Percentiles rank a stretch among this genome's conserved stretches.
Evolutionary conservation across 139 green algal genomes (phyloP).

Genomic region (Choricystis sp.): DNA sequence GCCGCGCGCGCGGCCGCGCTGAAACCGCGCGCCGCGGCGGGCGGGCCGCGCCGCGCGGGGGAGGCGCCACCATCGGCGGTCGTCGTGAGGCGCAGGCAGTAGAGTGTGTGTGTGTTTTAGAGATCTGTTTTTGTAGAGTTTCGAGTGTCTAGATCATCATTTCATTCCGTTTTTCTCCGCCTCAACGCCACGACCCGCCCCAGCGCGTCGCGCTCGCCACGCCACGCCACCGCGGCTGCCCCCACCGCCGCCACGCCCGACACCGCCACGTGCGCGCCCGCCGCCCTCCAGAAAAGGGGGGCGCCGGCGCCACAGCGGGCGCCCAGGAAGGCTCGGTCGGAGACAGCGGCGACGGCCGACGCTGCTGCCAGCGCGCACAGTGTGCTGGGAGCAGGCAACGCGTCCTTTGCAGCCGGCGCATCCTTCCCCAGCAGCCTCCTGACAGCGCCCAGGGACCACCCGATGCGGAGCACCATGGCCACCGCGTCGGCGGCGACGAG

Average conservation of each 20-base stretch:
- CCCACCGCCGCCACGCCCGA: slow-evolving; percentile 6
- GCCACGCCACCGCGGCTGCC: slow-evolving; percentile 7
- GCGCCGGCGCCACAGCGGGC: neutral
- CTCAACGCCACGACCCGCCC: slow-evolving; percentile 10
- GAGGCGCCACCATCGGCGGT: no score
- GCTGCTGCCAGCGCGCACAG: slow-evolving; percentile 2
- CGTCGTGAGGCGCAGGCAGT: no score
- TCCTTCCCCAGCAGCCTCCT: slow-evolving; percentile 3
- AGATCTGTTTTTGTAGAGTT: neutral
- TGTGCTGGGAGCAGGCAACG: slow-evolving; percentile 22
- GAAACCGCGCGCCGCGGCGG: no score
- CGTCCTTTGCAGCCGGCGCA: neutral
- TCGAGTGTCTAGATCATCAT: no score
- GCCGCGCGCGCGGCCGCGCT: no score
- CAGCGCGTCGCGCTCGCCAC: slow-evolving; percentile 13
- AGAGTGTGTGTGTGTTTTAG: no score
- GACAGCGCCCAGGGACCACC: slow-evolving; percentile 39
- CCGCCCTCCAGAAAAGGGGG: neutral
- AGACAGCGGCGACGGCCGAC: neutral
- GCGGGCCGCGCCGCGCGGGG: no score
- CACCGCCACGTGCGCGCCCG: slow-evolving; percentile 25
- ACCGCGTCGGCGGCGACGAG: slow-evolving; percentile 49
- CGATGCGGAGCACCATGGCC: slow-evolving; percentile 65
- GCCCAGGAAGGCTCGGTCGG: neutral
- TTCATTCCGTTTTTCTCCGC: neutral